These are phyloP conservation scores for Lactuca saligna DNA, from an alignment of 129 eudicot genomes.

Conservation along the genomic window DNA sequence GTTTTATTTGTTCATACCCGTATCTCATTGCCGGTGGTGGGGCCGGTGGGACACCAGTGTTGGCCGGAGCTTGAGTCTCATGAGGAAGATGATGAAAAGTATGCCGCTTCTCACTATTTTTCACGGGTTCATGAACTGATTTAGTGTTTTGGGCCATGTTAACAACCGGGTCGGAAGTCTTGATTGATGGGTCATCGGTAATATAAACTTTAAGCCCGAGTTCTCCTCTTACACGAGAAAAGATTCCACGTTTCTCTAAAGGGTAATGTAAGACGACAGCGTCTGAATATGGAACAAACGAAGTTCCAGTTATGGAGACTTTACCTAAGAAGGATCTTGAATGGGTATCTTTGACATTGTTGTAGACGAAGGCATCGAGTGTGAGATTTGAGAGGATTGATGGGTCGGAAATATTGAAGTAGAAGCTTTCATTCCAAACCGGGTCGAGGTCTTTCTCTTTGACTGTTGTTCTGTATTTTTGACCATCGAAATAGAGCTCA, in stretches of 20 bases:
- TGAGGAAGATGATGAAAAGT: conserved; percentile 86
- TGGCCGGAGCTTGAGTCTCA: conserved; percentile 42
- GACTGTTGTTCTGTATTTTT: conserved; percentile 74
- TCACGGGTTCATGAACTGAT: conserved; percentile 28
- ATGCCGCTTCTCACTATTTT: conserved; percentile 60
- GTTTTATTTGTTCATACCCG: conserved; percentile 54
- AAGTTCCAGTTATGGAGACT: conserved; percentile 76
- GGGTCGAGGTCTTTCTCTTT: conserved; percentile 94
- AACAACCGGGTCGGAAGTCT: conserved; percentile 62
- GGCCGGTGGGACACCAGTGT: conserved; percentile 31
- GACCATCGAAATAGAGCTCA: conserved; percentile 81
- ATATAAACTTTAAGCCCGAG: conserved; percentile 86
- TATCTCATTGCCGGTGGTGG: conserved; percentile 42
- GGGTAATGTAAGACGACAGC: conserved; percentile 88
- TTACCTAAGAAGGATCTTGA: conserved; percentile 83
- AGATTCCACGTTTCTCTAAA: conserved; percentile 81
- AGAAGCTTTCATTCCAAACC: conserved; percentile 90
- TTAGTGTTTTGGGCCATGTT: conserved; percentile 39
- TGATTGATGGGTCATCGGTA: conserved; percentile 77
- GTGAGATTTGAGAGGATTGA: conserved; percentile 58
- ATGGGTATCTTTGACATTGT: conserved; percentile 50
- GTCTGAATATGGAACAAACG: conserved; percentile 91
- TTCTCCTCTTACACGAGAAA: conserved; percentile 93
- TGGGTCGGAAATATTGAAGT: conserved; percentile 93
- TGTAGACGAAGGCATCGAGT: conserved; percentile 81